phyloP scores from a whole-genome alignment of 306 rosid genomes.

The Fagus sylvatica region DNA sequence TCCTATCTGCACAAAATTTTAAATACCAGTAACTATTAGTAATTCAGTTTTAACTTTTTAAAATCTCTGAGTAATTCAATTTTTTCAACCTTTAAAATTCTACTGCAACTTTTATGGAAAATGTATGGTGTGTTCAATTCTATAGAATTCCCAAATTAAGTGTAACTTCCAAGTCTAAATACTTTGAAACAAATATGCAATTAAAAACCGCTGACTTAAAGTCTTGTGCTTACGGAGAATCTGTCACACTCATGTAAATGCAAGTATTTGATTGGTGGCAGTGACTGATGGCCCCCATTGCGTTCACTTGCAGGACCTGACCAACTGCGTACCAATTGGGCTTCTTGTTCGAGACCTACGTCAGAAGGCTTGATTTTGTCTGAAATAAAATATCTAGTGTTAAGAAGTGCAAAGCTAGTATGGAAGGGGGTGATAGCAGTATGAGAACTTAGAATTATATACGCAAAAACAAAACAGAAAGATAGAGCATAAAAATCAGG shows the following conservation, averaged over 20 bases:
- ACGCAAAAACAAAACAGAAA: background rate
- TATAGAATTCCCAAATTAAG: background rate
- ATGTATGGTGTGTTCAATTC: conserved; percentile 5
- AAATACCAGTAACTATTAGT: background rate
- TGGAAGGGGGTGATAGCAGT: conserved; percentile 10
- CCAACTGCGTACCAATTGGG: conserved; percentile 83
- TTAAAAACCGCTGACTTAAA: background rate
- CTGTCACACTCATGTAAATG: conserved; percentile 73
- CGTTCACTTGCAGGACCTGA: conserved; percentile 47
- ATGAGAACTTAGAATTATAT: background rate
- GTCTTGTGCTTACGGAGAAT: conserved; percentile 68
- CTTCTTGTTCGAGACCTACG: conserved; percentile 91
- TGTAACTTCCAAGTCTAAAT: conserved; percentile 12
- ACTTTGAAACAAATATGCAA: background rate
- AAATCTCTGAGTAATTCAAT: background rate
- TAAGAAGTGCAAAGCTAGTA: conserved; percentile 17
- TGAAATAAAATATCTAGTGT: conserved; percentile 41
- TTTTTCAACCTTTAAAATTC: background rate
- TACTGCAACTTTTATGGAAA: conserved; percentile 12
- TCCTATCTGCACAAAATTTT: conserved; percentile 65
- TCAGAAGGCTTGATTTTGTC: conserved; percentile 90
- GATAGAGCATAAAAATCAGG: background rate
- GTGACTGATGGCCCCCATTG: conserved; percentile 55
- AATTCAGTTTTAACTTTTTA: background rate
- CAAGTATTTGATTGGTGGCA: conserved; percentile 82